phyloP scores from a whole-genome alignment of 768 basidiomycete species.

The Termitomyces sp. region DNA sequence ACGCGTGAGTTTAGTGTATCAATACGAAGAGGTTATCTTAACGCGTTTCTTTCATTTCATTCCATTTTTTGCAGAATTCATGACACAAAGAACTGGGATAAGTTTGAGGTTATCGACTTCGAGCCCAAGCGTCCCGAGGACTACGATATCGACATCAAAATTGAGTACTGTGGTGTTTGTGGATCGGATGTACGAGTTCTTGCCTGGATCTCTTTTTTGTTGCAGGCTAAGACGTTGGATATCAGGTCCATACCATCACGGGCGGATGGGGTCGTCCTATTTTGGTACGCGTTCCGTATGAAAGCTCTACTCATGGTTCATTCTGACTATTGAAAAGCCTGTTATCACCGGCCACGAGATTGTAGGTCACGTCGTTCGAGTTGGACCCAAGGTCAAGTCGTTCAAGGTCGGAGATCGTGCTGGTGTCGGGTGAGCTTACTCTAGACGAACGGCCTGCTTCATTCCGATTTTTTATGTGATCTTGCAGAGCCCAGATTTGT shows the following conservation, averaged over 20 bases:
- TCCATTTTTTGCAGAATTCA: too few species aligned
- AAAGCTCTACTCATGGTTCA: too few species aligned
- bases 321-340: too few species aligned
- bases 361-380: conserved; percentile 45
- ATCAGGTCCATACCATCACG: conserved; percentile 37
- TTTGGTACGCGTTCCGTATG: conserved; percentile 19
- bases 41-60: too few species aligned
- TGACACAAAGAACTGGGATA: conserved; percentile 32
- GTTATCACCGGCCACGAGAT: conserved; percentile 51
- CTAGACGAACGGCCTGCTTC: too few species aligned
- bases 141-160: conserved; percentile 53
- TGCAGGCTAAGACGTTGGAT: too few species aligned
- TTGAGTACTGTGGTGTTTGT: conserved; percentile 48
- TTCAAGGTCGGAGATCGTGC: conserved; percentile 57
- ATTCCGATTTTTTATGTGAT: too few species aligned
- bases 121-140: conserved; percentile 49
- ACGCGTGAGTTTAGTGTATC: too few species aligned
- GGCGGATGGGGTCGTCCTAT: conserved; percentile 32
- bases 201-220: too few species aligned
- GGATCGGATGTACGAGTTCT: conserved; percentile 41
- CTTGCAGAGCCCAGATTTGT: conserved; percentile 39
- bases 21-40: too few species aligned
- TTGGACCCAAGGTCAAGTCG: conserved; percentile 50
- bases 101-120: conserved; percentile 42
- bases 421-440: conserved; percentile 40